phyloP scores from a whole-genome alignment of 2,329 filamentous ascomycete species.

The Hortaea sp. region DNA sequence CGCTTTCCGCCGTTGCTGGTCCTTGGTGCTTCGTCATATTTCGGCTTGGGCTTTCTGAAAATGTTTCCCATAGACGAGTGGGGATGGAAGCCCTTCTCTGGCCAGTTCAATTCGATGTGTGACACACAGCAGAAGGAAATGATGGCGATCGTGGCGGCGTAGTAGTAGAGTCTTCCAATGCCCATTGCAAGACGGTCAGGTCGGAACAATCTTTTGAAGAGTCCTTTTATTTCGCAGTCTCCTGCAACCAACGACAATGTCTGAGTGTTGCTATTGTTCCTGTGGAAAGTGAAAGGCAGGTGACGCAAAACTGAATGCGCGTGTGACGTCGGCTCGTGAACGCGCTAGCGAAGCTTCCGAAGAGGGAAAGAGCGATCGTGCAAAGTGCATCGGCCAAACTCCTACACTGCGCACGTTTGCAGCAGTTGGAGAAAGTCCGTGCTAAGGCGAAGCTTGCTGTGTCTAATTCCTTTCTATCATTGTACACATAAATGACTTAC shows the following conservation, averaged over 20 bases:
- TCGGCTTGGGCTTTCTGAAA: neutral
- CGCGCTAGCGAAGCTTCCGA: neutral
- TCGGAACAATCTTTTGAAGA: neutral
- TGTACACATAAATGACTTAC: constrained; percentile 12
- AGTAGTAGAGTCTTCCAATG: constrained; percentile 22
- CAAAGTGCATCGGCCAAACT: neutral
- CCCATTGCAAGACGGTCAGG: constrained; percentile 11
- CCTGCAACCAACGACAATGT: constrained; percentile 4
- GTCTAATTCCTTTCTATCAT: too few relatives aligned
- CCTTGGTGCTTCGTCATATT: constrained; percentile 2
- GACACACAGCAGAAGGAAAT: constrained; percentile 12
- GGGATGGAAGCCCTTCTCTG: constrained; percentile 11
- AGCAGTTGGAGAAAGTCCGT: too few relatives aligned
- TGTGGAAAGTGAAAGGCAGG: constrained; percentile 1
- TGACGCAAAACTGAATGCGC: neutral
- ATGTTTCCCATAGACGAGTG: constrained; percentile 8
- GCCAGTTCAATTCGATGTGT: constrained; percentile 17
- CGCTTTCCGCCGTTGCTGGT: constrained; percentile 2
- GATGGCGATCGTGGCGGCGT: constrained; percentile 10
- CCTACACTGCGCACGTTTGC: too few relatives aligned
- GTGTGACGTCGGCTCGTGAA: neutral
- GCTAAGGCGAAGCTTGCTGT: too few relatives aligned
- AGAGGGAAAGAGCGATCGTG: neutral
- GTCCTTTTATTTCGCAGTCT: neutral
- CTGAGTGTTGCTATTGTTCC: constrained; percentile 8